These are phyloP conservation scores for Alternaria postmessia DNA, from an alignment of 2,329 filamentous ascomycete genomes.

Conservation along the genomic window DNA sequence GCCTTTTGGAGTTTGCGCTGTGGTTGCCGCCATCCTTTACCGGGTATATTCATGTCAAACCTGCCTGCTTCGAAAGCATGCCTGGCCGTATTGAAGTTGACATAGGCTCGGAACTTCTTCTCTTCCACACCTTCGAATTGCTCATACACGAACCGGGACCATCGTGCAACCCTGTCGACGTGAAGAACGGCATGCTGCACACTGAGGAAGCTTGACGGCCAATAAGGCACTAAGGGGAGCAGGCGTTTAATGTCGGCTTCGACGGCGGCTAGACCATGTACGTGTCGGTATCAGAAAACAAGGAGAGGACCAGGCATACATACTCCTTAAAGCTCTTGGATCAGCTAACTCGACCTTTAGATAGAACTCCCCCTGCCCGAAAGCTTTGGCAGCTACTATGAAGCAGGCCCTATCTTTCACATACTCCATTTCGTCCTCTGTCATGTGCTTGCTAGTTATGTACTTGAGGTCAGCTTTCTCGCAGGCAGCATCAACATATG, in stretches of 20 bases:
- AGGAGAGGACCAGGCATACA: background rate
- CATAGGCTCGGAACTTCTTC: slow-evolving; percentile 3
- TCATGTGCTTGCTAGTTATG: background rate
- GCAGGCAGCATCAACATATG: slow-evolving; percentile 2
- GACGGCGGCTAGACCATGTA: background rate
- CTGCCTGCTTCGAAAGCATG: slow-evolving; percentile 6
- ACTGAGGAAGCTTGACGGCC: background rate
- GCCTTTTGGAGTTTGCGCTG: background rate
- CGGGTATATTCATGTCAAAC: slow-evolving; percentile 1
- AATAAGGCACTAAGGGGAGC: background rate
- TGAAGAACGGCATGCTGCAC: background rate
- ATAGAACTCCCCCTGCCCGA: slow-evolving; percentile 17
- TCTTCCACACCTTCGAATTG: slow-evolving; percentile 6
- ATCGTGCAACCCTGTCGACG: background rate
- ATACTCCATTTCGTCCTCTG: background rate
- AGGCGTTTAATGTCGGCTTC: background rate
- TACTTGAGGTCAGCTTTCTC: background rate
- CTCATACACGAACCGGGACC: background rate
- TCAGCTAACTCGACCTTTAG: slow-evolving; percentile 8
- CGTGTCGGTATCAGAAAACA: background rate
- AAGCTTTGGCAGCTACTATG: slow-evolving; percentile 17
- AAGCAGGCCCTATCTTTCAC: slow-evolving; percentile 15
- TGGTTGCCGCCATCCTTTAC: background rate
- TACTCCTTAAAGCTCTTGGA: slow-evolving; percentile 1
- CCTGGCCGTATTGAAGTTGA: slow-evolving; percentile 6